Percentiles rank a stretch among this genome's conserved stretches.
Conservation (phyloP, 2,329 filamentous ascomycete genomes). For the Cladophialophora immunda region DNA sequence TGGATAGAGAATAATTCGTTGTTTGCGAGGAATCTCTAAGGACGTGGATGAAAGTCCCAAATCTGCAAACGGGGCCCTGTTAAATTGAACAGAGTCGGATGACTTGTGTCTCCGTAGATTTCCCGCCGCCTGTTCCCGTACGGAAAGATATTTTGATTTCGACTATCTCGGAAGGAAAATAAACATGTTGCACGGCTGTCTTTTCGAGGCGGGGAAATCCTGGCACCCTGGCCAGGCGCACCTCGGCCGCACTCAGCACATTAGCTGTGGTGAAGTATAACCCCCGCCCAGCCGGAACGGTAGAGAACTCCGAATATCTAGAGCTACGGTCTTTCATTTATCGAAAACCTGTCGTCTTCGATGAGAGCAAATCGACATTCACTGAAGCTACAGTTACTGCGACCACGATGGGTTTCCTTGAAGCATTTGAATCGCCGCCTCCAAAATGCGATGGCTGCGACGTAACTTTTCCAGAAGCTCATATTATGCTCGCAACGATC, state of each 20-base stretch:
- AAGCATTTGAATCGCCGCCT: conserved; percentile 3
- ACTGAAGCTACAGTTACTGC: not conserved
- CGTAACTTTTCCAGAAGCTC: conserved; percentile 49
- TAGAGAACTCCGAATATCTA: not conserved
- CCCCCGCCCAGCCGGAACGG: not conserved
- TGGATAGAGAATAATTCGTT: not conserved
- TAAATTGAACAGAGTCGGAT: not conserved
- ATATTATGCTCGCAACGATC: conserved; percentile 57
- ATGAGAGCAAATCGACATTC: not conserved
- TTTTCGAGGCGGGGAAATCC: not conserved
- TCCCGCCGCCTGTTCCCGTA: not conserved
- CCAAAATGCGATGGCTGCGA: conserved; percentile 3
- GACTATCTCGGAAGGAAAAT: not conserved
- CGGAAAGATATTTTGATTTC: not conserved
- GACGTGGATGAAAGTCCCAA: not conserved
- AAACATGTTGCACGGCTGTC: not conserved
- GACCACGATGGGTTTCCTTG: not conserved
- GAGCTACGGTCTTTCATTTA: not conserved
- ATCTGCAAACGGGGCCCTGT: not conserved
- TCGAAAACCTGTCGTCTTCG: not conserved
- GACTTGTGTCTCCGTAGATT: not conserved
- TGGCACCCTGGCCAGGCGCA: too few relatives aligned
- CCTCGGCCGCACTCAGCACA: not conserved
- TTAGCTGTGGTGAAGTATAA: not conserved
- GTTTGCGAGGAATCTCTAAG: not conserved